Base-by-base conservation (phyloP, 257 asterid species). In the Nicotiana paniculata region DNA sequence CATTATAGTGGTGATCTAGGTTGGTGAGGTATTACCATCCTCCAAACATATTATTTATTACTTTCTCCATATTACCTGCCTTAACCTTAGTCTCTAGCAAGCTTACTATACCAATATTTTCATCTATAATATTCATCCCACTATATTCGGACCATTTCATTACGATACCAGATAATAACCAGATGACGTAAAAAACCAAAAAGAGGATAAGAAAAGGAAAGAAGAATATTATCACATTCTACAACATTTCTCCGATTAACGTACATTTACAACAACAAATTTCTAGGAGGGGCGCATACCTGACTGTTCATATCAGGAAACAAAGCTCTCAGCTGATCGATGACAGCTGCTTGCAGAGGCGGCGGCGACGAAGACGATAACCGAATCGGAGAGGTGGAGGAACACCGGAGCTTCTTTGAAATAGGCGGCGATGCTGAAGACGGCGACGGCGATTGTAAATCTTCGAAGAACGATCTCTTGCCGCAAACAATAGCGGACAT, bases 401-500 rank as follows among this genome's bases (percentile, higher is more conserved):
- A 89, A 75, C 86, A 85, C 82, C 90, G 87, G 70, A 94, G 91
- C 88, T 83, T 92, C 92, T 94, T 94, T 77, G 90, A 79, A 43
- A 76, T 81, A 82, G 92, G 92, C 77, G 90, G 90, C 8, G 95
- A 84, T 0, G 90, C 86, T 9, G 92, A 90, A 54, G 85, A 76
- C 67, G 97, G 93, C 48, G 93, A 89, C 61, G 91, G 76, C 69
- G 93, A 83, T 79, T 88, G 93, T 43, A 87, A 81, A 17, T 92
- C 98, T 68, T 95, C 97, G 80, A 90, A 88, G 91, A 92, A 95
- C 13, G 95, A 91, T 85, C 98, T 87, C 93, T 95, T 95, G 30
- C 97, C 94, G 48, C 93, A 95, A 68, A 95, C 90, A 9, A 90
- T 67, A 6, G 97, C 95, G 88, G 98, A 91, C 98, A 95, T 95